Evolutionary conservation across 495 filamentous ascomycete genomes (phyloP), one percentile per base, ranked within the genome.

Genomic region (Aspergillus diversus): DNA sequence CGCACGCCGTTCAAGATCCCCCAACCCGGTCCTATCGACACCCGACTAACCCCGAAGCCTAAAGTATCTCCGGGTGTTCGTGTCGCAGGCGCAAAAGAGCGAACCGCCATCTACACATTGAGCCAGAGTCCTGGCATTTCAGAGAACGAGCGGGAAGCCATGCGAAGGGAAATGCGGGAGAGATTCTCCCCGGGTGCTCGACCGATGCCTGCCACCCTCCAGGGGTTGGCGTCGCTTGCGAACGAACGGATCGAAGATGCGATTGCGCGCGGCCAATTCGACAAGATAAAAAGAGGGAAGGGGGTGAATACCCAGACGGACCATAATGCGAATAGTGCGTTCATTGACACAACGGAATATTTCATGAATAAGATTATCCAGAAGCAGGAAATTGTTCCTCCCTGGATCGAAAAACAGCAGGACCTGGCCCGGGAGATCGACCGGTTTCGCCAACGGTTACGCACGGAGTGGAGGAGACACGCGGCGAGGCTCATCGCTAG

Each of bases 341-440:
- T 95, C 71, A 83, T 98, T 37, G 93, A 98, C 72, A 98, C 95
- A 1, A 98, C 96, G 0, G 94, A 97, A 75, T 97, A 97, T 72
- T 91, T 98, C 66, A 89, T 99, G 88, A 99, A 99, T 73, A 96
- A 96, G 77, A 97, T 98, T 71, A 97, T 99, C 64, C 89, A 97
- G 77, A 90, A 90, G 59, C 95, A 99, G 73, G 95, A 83, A 53
- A 82, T 84, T 59, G 80, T 80, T 33, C 81, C 73, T 50, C 82
- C 77, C 5, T 84, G 74, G 96, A 97, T 99, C 53, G 95, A 98
- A 74, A 98, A 97, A 71, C 95, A 99, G 73, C 95, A 97, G 73
- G 93, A 97, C 67, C 79, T 99, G 7, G 81, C 87, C 5, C 86
- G 82, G 57, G 85, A 90, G 12, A 81, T 88, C 7, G 82, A 80